These are phyloP conservation scores for Aspergillus fijiensis DNA, from an alignment of 2,329 filamentous ascomycete genomes.

Conservation along the genomic window DNA sequence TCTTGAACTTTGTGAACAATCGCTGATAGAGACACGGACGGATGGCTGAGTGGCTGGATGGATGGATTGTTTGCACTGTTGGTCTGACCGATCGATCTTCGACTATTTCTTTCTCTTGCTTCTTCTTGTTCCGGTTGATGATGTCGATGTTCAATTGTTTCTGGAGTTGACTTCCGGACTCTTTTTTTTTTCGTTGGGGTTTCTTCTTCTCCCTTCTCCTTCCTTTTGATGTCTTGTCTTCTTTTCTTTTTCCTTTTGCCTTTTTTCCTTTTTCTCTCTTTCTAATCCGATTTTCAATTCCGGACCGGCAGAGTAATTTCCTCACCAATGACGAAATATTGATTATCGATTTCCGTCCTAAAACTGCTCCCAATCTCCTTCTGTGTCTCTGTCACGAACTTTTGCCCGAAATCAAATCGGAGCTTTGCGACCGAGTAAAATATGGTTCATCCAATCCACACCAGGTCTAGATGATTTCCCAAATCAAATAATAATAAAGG, in stretches of 20 bases:
- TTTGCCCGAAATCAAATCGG: conserved; percentile 2
- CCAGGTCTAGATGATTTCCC: conserved; percentile 7
- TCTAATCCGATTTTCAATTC: not conserved
- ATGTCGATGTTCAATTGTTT: not conserved
- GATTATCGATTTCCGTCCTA: not conserved
- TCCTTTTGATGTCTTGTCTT: not conserved
- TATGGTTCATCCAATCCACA: conserved; percentile 11
- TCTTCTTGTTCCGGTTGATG: conserved; percentile 1
- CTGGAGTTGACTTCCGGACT: not conserved
- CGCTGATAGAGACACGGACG: not conserved
- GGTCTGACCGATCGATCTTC: not conserved
- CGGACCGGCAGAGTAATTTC: not conserved
- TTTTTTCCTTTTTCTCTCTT: conserved; percentile 2
- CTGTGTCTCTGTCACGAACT: conserved; percentile 1
- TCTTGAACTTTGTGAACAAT: not conserved
- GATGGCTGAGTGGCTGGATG: too few relatives aligned
- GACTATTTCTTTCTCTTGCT: not conserved
- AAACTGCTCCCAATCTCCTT: not conserved
- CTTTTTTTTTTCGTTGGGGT: not conserved
- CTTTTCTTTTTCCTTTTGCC: not conserved
- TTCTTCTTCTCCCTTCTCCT: not conserved
- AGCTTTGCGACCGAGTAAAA: conserved; percentile 10
- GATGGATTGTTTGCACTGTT: conserved; percentile 2
- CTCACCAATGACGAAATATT: conserved; percentile 8
- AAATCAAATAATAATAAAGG: not conserved